Percentiles rank a stretch among this genome's conserved stretches.
Conservation (phyloP, 1,139 yeast species). For the Sugiyamaella neomexicana region DNA sequence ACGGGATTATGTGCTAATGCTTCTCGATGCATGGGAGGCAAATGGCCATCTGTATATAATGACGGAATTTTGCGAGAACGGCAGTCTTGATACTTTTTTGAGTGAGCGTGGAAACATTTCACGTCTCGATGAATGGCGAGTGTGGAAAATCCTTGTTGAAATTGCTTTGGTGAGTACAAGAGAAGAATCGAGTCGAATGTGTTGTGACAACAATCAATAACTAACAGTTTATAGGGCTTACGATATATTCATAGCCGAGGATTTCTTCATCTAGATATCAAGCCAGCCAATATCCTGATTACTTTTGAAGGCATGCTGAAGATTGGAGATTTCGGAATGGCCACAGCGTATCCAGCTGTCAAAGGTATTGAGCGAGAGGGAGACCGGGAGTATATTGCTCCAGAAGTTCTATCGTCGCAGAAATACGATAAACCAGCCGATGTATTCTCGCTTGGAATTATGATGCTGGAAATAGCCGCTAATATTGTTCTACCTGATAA, state of each 20-base stretch:
- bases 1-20: constrained; percentile 73
- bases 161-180: constrained; percentile 46
- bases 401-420: constrained; percentile 83
- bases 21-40: constrained; percentile 85
- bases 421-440: constrained; percentile 91
- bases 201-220: background rate
- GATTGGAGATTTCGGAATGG: constrained; percentile 82
- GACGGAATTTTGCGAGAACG: constrained; percentile 96
- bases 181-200: background rate
- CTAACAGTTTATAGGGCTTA: constrained; percentile 50
- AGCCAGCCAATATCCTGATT: constrained; percentile 91
- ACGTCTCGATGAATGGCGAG: constrained; percentile 87
- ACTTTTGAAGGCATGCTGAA: constrained; percentile 91
- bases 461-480: constrained; percentile 94
- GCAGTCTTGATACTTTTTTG: constrained; percentile 78
- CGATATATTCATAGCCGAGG: constrained; percentile 75
- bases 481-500: constrained; percentile 93
- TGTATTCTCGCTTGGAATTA: constrained; percentile 86
- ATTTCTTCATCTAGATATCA: constrained; percentile 81
- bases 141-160: constrained; percentile 93
- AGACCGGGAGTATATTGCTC: constrained; percentile 96
- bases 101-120: constrained; percentile 77
- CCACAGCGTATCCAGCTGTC: constrained; percentile 54
- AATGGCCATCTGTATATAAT: constrained; percentile 77
- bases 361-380: constrained; percentile 83